phyloP scores from a whole-genome alignment of 2,329 filamentous ascomycete genomes.

The Teratosphaeria pseudoeucalypti region DNA sequence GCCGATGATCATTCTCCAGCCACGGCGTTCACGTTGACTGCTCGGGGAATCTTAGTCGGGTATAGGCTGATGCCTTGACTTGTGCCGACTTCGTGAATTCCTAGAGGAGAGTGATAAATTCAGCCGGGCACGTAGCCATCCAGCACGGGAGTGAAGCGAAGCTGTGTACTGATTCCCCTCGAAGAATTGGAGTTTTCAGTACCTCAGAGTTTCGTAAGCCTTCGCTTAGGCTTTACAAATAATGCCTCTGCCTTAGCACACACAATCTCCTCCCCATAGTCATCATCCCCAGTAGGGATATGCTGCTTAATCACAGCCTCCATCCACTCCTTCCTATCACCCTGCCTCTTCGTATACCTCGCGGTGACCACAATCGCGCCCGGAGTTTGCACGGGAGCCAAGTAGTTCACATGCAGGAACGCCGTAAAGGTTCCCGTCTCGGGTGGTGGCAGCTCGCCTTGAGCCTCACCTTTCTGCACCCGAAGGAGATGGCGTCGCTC shows the following conservation, averaged over 20 bases:
- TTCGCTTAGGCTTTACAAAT: constrained; percentile 31
- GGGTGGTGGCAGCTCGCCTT: constrained; percentile 14
- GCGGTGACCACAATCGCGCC: constrained; percentile 39
- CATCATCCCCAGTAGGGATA: constrained; percentile 11
- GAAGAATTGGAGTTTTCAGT: too few relatives aligned
- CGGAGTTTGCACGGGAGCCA: constrained; percentile 43
- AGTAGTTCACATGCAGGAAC: constrained; percentile 47
- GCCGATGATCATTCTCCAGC: too few relatives aligned
- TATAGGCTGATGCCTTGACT: too few relatives aligned
- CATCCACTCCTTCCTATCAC: constrained; percentile 44
- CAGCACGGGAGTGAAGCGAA: too few relatives aligned
- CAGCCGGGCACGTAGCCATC: too few relatives aligned
- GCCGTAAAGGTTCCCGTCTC: constrained; percentile 35
- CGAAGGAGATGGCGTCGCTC: constrained; percentile 13
- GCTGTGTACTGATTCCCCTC: too few relatives aligned
- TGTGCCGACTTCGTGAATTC: too few relatives aligned
- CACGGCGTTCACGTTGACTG: too few relatives aligned
- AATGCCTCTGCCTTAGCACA: constrained; percentile 45
- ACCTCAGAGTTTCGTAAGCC: background rate
- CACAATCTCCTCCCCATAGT: constrained; percentile 38
- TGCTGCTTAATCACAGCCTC: constrained; percentile 35
- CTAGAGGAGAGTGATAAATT: too few relatives aligned
- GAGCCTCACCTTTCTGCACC: constrained; percentile 6
- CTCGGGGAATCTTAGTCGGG: too few relatives aligned
- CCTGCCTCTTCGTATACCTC: constrained; percentile 33